Percentiles rank a stretch among this genome's conserved stretches.
Conservation (phyloP, 176 grass and related monocot species). For the Aegilops longissima region DNA sequence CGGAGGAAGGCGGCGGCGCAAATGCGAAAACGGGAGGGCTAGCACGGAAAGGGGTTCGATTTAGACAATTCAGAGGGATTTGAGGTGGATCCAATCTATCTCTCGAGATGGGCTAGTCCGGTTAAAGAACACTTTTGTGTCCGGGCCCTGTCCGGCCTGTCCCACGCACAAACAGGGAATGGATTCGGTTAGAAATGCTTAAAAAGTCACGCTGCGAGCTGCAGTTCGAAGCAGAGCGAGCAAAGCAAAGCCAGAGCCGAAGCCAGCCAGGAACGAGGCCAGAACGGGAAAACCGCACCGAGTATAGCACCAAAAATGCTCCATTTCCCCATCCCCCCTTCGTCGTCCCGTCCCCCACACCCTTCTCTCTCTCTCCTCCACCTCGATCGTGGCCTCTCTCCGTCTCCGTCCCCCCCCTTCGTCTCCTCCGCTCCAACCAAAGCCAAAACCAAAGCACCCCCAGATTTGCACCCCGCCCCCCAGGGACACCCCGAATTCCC, state of each 20-base stretch:
- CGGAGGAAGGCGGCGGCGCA: too few relatives aligned
- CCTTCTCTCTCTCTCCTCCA: background rate
- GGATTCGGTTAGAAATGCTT: too few relatives aligned
- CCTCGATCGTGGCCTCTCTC: conserved; percentile 4
- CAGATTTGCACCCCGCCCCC: conserved; percentile 38
- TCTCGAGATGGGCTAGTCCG: too few relatives aligned
- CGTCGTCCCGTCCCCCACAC: background rate
- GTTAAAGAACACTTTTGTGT: too few relatives aligned
- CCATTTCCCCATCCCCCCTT: background rate
- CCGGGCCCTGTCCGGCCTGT: too few relatives aligned
- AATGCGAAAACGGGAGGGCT: too few relatives aligned
- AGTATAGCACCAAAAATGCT: background rate
- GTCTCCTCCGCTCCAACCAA: conserved; percentile 31
- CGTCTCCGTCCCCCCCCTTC: background rate
- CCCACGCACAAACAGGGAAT: too few relatives aligned
- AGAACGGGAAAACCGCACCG: conserved; percentile 11
- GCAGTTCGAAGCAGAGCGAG: background rate
- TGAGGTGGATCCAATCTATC: too few relatives aligned
- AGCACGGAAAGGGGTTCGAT: too few relatives aligned
- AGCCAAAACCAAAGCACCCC: conserved; percentile 4
- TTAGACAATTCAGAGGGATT: too few relatives aligned
- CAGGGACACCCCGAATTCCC: conserved; percentile 19
- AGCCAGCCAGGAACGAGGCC: background rate
- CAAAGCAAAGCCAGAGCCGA: background rate
- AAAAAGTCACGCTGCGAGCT: too few relatives aligned